Evolutionary conservation across 345 rosid genomes (phyloP), one percentile per base, ranked within the genome.

Genomic region (Microthlaspi erraticum): DNA sequence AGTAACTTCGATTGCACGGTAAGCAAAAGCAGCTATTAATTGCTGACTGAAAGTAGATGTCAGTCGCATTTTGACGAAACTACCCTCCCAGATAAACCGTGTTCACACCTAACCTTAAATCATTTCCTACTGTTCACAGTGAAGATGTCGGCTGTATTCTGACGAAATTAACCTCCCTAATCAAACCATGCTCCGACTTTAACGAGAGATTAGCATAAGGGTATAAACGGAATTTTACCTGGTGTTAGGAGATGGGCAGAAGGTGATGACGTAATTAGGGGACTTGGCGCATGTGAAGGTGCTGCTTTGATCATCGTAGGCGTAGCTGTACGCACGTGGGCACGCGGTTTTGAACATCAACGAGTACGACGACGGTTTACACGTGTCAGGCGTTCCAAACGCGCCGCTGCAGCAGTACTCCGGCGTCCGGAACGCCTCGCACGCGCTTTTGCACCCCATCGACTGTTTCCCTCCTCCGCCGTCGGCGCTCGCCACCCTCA

Each of bases 301-400:
- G 60, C 99, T 95, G 18, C 85, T 81, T 77, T 81, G 80, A 53
- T 95, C 99, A 73, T 95, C 99, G 61, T 92, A 95, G 4, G 99
- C 99, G 50, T 94, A 94, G 87, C 99, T 94, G 82, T 91, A 94
- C 8, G 99, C 99, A 60, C 64, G 80, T 26, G 97, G 99, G 18
- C 98, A 94, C 5, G 90, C 93, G 54, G 31, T 85, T 81, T 94
- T 94, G 63, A 94, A 94, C 4, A 75, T 64, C 81, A 68, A 66
- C n/a, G 99, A 87, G 71, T 89, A 94, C 4, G 85, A 64, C 6
- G 97, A 86, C 2, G 99, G 96, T 65, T 82, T 81, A 78, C 99
- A 94, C 14, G 83, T 81, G 44, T 85, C 90, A 7, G 98, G 98
- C 4, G 91, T 81, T 0, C 74, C 73, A 14, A 56, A 83, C 43